These are phyloP conservation scores for Suillus ampliporus DNA, from an alignment of 768 basidiomycete genomes.

Conservation along the genomic window DNA sequence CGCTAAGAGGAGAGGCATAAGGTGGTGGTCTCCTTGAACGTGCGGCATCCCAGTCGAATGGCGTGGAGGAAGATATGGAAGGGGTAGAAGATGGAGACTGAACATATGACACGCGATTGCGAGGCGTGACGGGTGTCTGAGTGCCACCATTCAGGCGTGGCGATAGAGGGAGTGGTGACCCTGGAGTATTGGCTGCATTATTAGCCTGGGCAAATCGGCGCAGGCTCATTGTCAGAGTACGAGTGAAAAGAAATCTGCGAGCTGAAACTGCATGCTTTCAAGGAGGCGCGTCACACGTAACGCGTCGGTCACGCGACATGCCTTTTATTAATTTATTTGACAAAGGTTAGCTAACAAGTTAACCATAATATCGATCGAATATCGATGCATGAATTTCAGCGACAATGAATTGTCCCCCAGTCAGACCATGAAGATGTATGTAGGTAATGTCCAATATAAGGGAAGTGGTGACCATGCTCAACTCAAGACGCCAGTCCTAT, in stretches of 20 bases:
- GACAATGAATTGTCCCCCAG: neutral
- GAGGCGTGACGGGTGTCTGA: conserved; percentile 51
- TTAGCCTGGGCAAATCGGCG: conserved; percentile 62
- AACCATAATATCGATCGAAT: too few species aligned
- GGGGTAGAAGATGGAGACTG: conserved; percentile 69
- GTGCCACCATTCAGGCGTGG: conserved; percentile 38
- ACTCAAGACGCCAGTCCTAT: neutral
- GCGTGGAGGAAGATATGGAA: conserved; percentile 74
- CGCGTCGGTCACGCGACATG: conserved; percentile 28
- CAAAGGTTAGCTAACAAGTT: neutral
- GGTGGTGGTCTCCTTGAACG: conserved; percentile 73
- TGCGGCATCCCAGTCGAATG: conserved; percentile 90
- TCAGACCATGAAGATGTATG: neutral
- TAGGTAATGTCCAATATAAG: neutral
- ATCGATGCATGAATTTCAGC: neutral
- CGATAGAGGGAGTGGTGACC: conserved; percentile 48
- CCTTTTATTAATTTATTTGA: neutral
- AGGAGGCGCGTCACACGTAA: conserved; percentile 32
- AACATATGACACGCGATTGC: conserved; percentile 55
- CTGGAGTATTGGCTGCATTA: conserved; percentile 45
- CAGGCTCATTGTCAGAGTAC: conserved; percentile 49
- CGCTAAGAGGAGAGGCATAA: conserved; percentile 64
- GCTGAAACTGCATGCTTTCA: conserved; percentile 23
- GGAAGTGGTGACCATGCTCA: neutral
- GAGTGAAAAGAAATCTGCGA: conserved; percentile 3